Percentiles rank a stretch among this genome's conserved stretches.
phyloP scores from a whole-genome alignment of 1,284 basidiomycete genomes.

The Spongispora temasekensis region DNA sequence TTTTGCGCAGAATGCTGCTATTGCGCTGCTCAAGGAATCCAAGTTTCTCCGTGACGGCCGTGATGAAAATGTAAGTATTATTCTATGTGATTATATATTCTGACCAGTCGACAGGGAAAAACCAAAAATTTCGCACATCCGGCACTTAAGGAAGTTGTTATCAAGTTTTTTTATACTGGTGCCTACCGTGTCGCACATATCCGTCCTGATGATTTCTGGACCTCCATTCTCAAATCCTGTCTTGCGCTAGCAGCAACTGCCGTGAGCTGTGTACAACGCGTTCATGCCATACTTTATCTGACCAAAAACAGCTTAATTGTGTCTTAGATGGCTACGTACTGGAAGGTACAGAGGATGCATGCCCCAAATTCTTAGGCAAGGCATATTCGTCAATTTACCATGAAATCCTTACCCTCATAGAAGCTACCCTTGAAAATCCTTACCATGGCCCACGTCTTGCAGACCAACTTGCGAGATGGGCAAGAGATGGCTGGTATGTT shows the following conservation, averaged over 20 bases:
- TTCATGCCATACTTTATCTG: too few species aligned
- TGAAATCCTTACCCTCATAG: neutral
- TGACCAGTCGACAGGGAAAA: neutral
- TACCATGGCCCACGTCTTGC: neutral
- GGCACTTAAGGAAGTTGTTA: neutral
- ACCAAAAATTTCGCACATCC: neutral
- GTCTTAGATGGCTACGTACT: neutral
- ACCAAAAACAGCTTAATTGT: neutral
- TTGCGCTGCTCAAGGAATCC: neutral
- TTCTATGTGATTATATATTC: neutral
- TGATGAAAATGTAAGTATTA: neutral
- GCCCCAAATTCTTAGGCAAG: neutral
- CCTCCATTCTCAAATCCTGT: neutral
- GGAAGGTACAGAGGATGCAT: neutral
- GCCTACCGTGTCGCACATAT: neutral
- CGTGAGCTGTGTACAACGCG: too few species aligned
- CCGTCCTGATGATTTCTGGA: neutral
- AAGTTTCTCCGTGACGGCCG: neutral
- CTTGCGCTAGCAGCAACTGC: neutral
- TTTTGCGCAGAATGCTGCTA: neutral
- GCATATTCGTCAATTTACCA: neutral
- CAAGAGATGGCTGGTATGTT: neutral
- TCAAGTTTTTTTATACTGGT: neutral
- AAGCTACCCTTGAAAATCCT: neutral
- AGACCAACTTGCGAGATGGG: neutral